These are phyloP conservation scores for Begonia fuchsioides DNA, from an alignment of 306 rosid species.

Conservation along the genomic window DNA sequence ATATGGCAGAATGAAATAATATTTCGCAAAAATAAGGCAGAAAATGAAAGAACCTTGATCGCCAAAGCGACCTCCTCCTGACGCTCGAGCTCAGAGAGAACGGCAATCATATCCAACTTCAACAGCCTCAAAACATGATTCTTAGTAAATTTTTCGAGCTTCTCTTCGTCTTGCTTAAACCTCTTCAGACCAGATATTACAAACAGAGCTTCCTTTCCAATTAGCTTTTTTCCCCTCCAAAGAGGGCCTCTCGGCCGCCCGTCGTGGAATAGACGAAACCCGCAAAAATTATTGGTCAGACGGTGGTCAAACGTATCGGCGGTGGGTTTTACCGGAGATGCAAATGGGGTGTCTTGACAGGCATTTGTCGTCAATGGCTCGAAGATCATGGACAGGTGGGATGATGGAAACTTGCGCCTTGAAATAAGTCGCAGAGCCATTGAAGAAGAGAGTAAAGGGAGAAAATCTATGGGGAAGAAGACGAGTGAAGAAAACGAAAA, in stretches of 20 bases:
- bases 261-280: conserved; percentile 57
- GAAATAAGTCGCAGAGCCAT: too few relatives aligned
- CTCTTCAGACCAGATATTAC: conserved; percentile 64
- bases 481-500: too few relatives aligned
- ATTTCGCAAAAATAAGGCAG: not conserved
- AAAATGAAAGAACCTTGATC: conserved; percentile 33
- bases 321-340: too few relatives aligned
- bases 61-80: conserved; percentile 82
- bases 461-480: too few relatives aligned
- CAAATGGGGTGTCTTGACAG: too few relatives aligned
- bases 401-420: too few relatives aligned
- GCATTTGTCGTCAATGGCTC: too few relatives aligned
- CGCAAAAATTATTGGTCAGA: not conserved
- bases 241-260: conserved; percentile 97
- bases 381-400: too few relatives aligned
- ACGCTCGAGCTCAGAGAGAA: conserved; percentile 81
- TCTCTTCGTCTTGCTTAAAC: conserved; percentile 62
- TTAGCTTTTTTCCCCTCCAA: conserved; percentile 83
- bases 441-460: too few relatives aligned
- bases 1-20: not conserved
- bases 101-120: conserved; percentile 76
- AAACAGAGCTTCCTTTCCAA: conserved; percentile 79
- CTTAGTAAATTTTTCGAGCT: conserved; percentile 53
- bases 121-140: conserved; percentile 54
- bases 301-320: too few relatives aligned